Conservation (phyloP, 768 basidiomycete species). For the Amanita inopinata region DNA sequence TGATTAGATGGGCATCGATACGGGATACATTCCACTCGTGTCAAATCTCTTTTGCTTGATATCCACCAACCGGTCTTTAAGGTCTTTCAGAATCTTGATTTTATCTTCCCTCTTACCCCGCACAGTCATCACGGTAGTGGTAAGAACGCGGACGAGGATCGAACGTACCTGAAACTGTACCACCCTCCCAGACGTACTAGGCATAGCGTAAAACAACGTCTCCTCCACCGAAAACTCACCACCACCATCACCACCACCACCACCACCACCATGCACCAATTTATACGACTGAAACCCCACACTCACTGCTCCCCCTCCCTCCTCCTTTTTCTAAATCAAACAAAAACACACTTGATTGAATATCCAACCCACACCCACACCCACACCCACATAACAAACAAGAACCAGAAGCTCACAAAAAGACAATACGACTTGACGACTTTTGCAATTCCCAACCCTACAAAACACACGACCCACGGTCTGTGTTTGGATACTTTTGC, state of each 20-base stretch:
- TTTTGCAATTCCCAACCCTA: slow-evolving; percentile 58
- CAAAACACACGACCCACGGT: slow-evolving; percentile 68
- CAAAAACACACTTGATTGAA: background rate
- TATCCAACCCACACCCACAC: no score
- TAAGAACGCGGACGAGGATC: background rate
- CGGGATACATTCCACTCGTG: background rate
- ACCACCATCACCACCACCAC: slow-evolving; percentile 5
- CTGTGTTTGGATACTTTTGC: slow-evolving; percentile 44
- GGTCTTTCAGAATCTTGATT: slow-evolving; percentile 2
- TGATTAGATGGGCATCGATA: no score
- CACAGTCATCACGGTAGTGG: background rate
- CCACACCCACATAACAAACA: no score
- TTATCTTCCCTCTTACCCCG: slow-evolving; percentile 7
- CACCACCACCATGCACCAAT: slow-evolving; percentile 26
- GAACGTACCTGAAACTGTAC: slow-evolving; percentile 55
- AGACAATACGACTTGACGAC: slow-evolving; percentile 21
- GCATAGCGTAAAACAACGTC: slow-evolving; percentile 67
- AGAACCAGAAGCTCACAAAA: slow-evolving; percentile 12
- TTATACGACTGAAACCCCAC: slow-evolving; percentile 44
- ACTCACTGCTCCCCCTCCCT: slow-evolving; percentile 9
- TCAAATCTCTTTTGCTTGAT: slow-evolving; percentile 3
- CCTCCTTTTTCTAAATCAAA: slow-evolving; percentile 8
- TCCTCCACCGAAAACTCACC: slow-evolving; percentile 21
- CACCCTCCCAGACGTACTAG: slow-evolving; percentile 70
- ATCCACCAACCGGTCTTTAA: slow-evolving; percentile 1